These are phyloP conservation scores for Spongospora subterranea DNA, from an alignment of 208 protist species.

Conservation along the genomic window DNA sequence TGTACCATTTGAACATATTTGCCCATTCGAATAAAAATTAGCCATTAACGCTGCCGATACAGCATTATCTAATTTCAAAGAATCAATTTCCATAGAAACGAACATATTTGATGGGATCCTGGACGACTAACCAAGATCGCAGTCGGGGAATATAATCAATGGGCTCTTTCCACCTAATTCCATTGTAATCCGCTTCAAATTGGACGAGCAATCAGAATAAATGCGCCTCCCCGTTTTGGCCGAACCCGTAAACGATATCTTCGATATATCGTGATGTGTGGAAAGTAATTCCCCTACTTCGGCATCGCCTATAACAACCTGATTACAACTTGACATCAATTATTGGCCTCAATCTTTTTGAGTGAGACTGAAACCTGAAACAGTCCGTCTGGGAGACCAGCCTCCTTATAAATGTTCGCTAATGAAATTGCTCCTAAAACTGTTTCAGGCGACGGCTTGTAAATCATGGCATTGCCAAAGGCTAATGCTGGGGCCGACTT, in stretches of 20 bases:
- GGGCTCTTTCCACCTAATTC: conserved; percentile 38
- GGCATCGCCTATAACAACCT: not conserved
- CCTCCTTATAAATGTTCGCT: not conserved
- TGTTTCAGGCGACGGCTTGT: not conserved
- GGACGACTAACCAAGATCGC: not conserved
- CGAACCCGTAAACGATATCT: not conserved
- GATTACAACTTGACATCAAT: not conserved
- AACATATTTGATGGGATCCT: not conserved
- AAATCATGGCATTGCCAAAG: conserved; percentile 26
- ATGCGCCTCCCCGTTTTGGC: not conserved
- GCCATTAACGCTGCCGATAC: not conserved
- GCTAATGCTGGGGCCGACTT: conserved; percentile 7
- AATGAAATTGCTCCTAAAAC: not conserved
- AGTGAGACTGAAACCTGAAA: not conserved
- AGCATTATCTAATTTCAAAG: conserved; percentile 9
- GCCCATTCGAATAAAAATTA: conserved; percentile 49
- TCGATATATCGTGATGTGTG: not conserved
- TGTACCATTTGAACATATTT: conserved; percentile 28
- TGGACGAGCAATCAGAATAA: not conserved
- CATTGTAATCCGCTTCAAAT: conserved; percentile 2
- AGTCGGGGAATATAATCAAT: conserved; percentile 32
- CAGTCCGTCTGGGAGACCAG: conserved; percentile 32
- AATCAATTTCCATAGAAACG: not conserved
- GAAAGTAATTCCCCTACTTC: not conserved
- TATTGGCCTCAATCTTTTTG: not conserved